Base-by-base conservation (phyloP, 805 yeast species). In the Yarrowia hollandica region DNA sequence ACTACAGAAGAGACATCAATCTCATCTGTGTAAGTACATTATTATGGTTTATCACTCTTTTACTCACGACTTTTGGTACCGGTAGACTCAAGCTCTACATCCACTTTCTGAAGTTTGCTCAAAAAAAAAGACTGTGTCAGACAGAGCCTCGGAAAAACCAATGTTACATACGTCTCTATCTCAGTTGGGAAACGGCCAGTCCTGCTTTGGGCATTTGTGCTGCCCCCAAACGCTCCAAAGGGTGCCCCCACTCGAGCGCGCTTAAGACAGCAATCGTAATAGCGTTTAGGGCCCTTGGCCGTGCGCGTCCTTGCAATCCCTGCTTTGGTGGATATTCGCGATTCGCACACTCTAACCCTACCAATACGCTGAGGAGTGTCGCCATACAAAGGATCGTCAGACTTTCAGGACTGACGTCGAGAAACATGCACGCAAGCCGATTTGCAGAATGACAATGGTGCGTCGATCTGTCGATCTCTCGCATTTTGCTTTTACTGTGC, bases 381-480 rank as follows among this genome's bases (percentile, higher is more conserved):
- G n/a, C n/a, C n/a, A n/a, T n/a, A n/a, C n/a, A n/a, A n/a, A n/a
- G n/a, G n/a, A n/a, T n/a, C n/a, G n/a, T n/a, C n/a, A n/a, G n/a
- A n/a, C n/a, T n/a, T n/a, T n/a, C n/a, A n/a, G n/a, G n/a, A n/a
- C n/a, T n/a, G n/a, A n/a, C n/a, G n/a, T n/a, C n/a, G n/a, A n/a
- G n/a, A n/a, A n/a, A n/a, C n/a, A n/a, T n/a, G n/a, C n/a, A n/a
- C n/a, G n/a, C n/a, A n/a, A n/a, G n/a, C n/a, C n/a, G 41, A 35
- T 35, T 35, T 3, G 14, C 28, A 23, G 5, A 23, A 15, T 23
- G 15, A 38, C 44, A 38, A 38, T 23, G 28, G 28, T 4, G 26
- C 23, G 44, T 15, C 44, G 44, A 38, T 38, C 44, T 38, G 44
- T 10, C 19, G 44, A 38, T 38, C 44, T 10, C 16, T n/a, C 12